phyloP scores from a whole-genome alignment of 371 early-diverging fungal genomes.

The Nematocida parisii region DNA sequence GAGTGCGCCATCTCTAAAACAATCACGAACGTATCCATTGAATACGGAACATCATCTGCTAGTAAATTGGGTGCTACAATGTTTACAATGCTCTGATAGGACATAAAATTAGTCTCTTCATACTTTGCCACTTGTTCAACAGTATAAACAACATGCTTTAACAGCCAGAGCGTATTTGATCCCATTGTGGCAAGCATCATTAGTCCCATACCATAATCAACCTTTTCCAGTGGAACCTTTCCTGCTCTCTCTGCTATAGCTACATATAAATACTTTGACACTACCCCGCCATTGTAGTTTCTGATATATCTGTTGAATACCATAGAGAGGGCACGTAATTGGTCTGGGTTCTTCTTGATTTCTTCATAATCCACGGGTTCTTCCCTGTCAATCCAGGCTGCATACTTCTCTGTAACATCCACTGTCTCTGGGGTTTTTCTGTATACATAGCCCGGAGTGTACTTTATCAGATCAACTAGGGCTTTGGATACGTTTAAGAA shows the following conservation, averaged over 20 bases:
- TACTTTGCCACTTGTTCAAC: conserved; percentile 14
- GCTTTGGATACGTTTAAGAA: conserved; percentile 35
- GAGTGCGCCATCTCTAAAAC: conserved; percentile 49
- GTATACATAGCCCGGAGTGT: conserved; percentile 45
- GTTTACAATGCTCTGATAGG: conserved; percentile 55
- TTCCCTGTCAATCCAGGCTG: conserved; percentile 22
- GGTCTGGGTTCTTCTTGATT: conserved; percentile 37
- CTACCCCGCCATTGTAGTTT: conserved; percentile 39
- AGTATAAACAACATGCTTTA: conserved; percentile 54
- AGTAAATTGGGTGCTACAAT: conserved; percentile 50
- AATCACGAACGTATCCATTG: conserved; percentile 22
- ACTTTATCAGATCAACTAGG: not conserved
- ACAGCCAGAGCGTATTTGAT: conserved; percentile 36
- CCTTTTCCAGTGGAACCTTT: not conserved
- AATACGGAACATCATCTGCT: conserved; percentile 24
- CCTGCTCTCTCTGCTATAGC: conserved; percentile 8
- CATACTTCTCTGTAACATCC: conserved; percentile 14
- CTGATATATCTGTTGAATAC: conserved; percentile 58
- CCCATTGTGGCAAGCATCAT: conserved; percentile 27
- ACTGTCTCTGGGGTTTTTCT: conserved; percentile 20
- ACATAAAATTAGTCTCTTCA: conserved; percentile 27
- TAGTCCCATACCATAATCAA: conserved; percentile 51
- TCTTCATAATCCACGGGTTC: conserved; percentile 20
- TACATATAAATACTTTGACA: conserved; percentile 30
- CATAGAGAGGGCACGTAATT: conserved; percentile 37